Conservation (phyloP, 495 filamentous ascomycete genomes). For the Umbilicaria muhlenbergii region DNA sequence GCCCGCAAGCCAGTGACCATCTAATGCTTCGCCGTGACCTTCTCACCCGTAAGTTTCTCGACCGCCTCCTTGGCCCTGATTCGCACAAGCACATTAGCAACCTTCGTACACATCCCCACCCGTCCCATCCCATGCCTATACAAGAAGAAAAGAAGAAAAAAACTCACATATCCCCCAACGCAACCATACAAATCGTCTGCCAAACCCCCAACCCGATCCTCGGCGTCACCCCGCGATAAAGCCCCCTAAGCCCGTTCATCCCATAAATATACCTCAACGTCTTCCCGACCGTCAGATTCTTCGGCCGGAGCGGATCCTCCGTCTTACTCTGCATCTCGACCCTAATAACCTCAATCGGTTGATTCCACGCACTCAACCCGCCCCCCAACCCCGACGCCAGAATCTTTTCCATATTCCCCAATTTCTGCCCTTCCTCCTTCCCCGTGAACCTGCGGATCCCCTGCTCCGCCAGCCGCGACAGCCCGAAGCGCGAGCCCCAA, state of each 20-base stretch:
- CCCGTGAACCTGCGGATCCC: conserved; percentile 66
- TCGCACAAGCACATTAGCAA: conserved; percentile 16
- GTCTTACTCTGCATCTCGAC: conserved; percentile 99
- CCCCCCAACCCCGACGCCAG: conserved; percentile 75
- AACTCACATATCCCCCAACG: conserved; percentile 94
- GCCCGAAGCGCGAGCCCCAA: conserved; percentile 93
- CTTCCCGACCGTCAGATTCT: conserved; percentile 94
- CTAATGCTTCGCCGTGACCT: conserved; percentile 95
- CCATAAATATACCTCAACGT: conserved; percentile 87
- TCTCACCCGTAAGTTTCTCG: conserved; percentile 89
- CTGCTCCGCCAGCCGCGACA: conserved; percentile 77
- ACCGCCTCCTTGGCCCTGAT: conserved; percentile 97
- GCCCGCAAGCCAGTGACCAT: no score
- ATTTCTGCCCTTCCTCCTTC: conserved; percentile 65
- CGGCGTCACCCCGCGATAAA: conserved; percentile 91
- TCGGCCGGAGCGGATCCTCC: conserved; percentile 88
- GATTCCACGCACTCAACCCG: conserved; percentile 94
- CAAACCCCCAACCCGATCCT: conserved; percentile 90
- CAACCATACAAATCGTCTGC: conserved; percentile 99
- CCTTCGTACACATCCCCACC: neutral
- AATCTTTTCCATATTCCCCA: conserved; percentile 76
- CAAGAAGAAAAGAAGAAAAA: conserved; percentile 1
- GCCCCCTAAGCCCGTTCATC: conserved; percentile 73
- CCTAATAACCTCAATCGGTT: conserved; percentile 98
- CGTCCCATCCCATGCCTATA: neutral